Conservation (phyloP, 805 yeast species). For the Lachancea kluyveri region DNA sequence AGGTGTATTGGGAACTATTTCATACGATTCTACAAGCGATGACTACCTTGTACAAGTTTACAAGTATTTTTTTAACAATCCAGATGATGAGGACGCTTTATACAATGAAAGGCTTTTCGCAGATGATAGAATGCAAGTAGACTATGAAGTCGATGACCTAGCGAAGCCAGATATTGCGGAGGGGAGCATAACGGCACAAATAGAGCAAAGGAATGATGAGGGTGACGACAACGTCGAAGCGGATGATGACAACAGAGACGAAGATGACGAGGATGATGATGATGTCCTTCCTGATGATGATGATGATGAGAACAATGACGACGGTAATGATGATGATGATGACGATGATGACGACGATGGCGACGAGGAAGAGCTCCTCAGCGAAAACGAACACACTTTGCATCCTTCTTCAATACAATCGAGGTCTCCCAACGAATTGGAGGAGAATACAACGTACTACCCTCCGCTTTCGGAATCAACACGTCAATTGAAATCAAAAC, state of each 20-base stretch:
- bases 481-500: slow-evolving; percentile 11
- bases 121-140: slow-evolving; percentile 6
- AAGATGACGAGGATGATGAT: slow-evolving; percentile 11
- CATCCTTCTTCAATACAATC: too few relatives aligned
- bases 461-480: slow-evolving; percentile 12
- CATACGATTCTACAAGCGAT: slow-evolving; percentile 26
- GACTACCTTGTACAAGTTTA: slow-evolving; percentile 27
- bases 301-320: slow-evolving; percentile 4
- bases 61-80: slow-evolving; percentile 25
- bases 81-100: slow-evolving; percentile 3
- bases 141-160: slow-evolving; percentile 4
- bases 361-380: background rate
- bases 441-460: slow-evolving; percentile 10
- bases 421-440: background rate
- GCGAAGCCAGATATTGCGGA: slow-evolving; percentile 8
- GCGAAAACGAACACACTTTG: slow-evolving; percentile 1
- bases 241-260: slow-evolving; percentile 10
- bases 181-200: slow-evolving; percentile 1
- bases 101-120: background rate
- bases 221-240: slow-evolving; percentile 8
- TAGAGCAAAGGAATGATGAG: slow-evolving; percentile 5
- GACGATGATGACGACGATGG: slow-evolving; percentile 4
- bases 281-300: slow-evolving; percentile 12
- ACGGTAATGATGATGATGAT: background rate
- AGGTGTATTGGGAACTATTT: slow-evolving; percentile 29